Evolutionary conservation across 306 rosid species (phyloP), one percentile per base, ranked within the genome.

Genomic region (Quercus engelmannii): DNA sequence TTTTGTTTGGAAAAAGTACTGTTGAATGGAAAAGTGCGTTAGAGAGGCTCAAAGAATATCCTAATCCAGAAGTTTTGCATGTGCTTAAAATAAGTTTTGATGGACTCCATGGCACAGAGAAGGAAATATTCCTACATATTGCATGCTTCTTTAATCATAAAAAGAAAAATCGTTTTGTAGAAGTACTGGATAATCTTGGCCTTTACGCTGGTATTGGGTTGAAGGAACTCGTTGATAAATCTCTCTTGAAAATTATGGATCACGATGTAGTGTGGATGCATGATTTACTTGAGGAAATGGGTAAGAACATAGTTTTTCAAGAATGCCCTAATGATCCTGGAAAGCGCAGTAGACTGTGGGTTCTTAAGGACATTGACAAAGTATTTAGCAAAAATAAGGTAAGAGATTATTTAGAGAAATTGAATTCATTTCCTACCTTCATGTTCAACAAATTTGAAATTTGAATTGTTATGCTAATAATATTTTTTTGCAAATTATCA

Each of bases 81-180:
- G 10, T 69, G 15, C 73, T 69, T 33, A 1, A 33, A 35, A 11
- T 33, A 4, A 69, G 73, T 21, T 38, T 6, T 38, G 73, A 69
- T 18, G 6, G 5, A 33, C 43, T 69, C 17, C 15, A 6, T 0
- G 12, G 18, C 1, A 0, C 0, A 15, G 30, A n/a, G n/a, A n/a
- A 18, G 54, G 15, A 33, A 38, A 35, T 69, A 33, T 69, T 69
- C 54, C 18, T 69, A 1, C 28, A 69, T 4, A 38, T 69, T 5
- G 55, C 54, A 5, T 69, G 51, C 13, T 69, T 33, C 17, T 69
- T 69, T 10, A 69, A 20, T 9, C 49, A 41, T 8, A 0, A n/a
- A 0, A 0, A 18, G 0, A 68, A 15, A 1, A 1, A 35, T 18
- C 0, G 2, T 5, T 12, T 15, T 0, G 11, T 3, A 69, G 1